Evolutionary conservation across 306 rosid species (phyloP), one percentile per base, ranked within the genome.

Genomic region (Sphenostylis stenocarpa): DNA sequence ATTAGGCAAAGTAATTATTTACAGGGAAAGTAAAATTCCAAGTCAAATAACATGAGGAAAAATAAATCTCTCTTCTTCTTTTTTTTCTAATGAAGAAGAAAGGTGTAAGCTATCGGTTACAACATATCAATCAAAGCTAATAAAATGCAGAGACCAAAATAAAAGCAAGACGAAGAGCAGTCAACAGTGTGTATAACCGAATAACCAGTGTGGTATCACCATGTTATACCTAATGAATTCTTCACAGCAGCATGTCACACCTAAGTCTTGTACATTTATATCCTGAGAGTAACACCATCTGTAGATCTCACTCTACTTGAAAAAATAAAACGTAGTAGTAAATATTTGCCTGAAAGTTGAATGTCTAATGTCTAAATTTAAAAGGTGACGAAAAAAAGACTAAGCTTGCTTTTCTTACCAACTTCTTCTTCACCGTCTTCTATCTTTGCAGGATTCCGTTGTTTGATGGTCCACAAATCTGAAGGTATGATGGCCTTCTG

Each of bases 401-500:
- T 47, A 23, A 24, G 34, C 16, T 21, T 56, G 76, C 53, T 81
- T 82, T 81, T 65, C 72, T 56, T 29, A 82, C 83, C 76, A 33
- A 48, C 21, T 45, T 79, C 51, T 45, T 79, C 51, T 69, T 70
- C 64, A 24, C 69, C 36, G 26, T 64, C 81, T 77, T 83, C 82
- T 80, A 66, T 69, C 87, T 87, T 84, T 16, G 84, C 48, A 17
- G 85, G 73, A 56, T 62, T 85, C 48, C 64, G 70, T 71, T 83
- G 82, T 51, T 86, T 81, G 45, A 38, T 80, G 36, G 81, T 81
- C 71, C 61, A 76, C 76, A 86, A 72, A 79, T 86, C 85, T 51
- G 87, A 72, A 48, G 91, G 89, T 65, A 91, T 77, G 49, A 88
- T 84, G 58, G 86, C 86, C 72, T 88, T 92, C 52, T 92, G 96